Base-by-base conservation (phyloP, 805 yeast species). In the Yarrowia osloensis region DNA sequence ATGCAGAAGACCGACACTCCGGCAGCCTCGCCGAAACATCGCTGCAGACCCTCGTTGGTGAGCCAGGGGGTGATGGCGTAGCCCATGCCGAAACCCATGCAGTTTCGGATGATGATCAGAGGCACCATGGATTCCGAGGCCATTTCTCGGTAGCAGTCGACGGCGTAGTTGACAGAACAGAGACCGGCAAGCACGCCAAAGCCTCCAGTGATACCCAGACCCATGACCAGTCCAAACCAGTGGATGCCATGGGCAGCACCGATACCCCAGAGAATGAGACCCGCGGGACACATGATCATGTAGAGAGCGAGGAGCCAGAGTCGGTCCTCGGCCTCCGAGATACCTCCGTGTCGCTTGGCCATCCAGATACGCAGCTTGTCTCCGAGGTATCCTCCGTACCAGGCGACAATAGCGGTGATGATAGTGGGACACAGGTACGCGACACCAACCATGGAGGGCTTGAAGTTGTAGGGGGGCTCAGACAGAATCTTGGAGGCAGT, bases 21-120 rank as follows among this genome's bases (percentile, higher is more conserved):
- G 2, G 66, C 66, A 35, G 66, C 66, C 24, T 61, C 66, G 9
- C 66, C 66, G 24, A 82, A 84, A 39, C 82, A 78, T 68, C 81
- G 77, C 70, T 82, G 82, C 69, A 77, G 74, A 2, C 86, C 86
- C 66, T 79, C 73, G 70, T 81, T 80, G 6, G 69, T 73, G 26
- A 82, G 76, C 81, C 84, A 84, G 26, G 84, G 82, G 4, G 85
- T 83, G 67, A 84, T 78, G 29, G 84, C 86, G 67, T 83, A 84
- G 67, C 79, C 80, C 74, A 82, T 78, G 2, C 81, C 85, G 70
- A 83, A 84, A n/a, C 73, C 73, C 83, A 83, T 81, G 39, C 79
- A 73, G 72, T 83, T 83, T 72, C 86, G 78, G 61, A 84, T 81
- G 35, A 83, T 66, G 54, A 84, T 78, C 22, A 81, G 82, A 42